phyloP scores from a whole-genome alignment of 139 green algal genomes.

The Chlamydomonas applanata region DNA sequence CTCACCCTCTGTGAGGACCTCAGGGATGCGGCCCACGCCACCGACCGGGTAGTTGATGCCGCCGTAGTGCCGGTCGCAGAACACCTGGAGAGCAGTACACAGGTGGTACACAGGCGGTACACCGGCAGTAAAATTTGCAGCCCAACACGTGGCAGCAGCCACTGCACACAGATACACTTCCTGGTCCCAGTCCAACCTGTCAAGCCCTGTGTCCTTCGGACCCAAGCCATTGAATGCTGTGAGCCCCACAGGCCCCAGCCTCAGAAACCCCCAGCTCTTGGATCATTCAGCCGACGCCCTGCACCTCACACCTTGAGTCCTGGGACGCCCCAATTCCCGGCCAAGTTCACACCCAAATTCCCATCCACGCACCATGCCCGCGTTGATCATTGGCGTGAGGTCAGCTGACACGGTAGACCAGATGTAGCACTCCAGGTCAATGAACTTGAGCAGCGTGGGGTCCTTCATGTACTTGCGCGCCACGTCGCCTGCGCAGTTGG shows the following conservation, averaged over 20 bases:
- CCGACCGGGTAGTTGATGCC: constrained; percentile 96
- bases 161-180: too few relatives aligned
- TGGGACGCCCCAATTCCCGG: too few relatives aligned
- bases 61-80: constrained; percentile 87
- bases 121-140: background rate
- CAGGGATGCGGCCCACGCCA: constrained; percentile 84
- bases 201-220: too few relatives aligned
- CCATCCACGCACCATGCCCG: constrained; percentile 70
- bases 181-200: too few relatives aligned
- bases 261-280: too few relatives aligned
- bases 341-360: too few relatives aligned
- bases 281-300: too few relatives aligned
- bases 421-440: constrained; percentile 97
- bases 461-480: constrained; percentile 88
- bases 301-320: too few relatives aligned
- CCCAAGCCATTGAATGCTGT: too few relatives aligned
- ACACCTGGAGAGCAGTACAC: constrained; percentile 31
- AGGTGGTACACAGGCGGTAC: background rate
- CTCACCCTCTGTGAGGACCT: constrained; percentile 68
- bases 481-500: constrained; percentile 55
- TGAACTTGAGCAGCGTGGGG: constrained; percentile 87
- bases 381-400: constrained; percentile 95
- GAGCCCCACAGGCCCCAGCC: too few relatives aligned
- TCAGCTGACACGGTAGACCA: constrained; percentile 88
- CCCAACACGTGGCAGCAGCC: too few relatives aligned